These are phyloP conservation scores for Limonium bicolor DNA, from an alignment of 148 eudicot species.

Conservation along the genomic window DNA sequence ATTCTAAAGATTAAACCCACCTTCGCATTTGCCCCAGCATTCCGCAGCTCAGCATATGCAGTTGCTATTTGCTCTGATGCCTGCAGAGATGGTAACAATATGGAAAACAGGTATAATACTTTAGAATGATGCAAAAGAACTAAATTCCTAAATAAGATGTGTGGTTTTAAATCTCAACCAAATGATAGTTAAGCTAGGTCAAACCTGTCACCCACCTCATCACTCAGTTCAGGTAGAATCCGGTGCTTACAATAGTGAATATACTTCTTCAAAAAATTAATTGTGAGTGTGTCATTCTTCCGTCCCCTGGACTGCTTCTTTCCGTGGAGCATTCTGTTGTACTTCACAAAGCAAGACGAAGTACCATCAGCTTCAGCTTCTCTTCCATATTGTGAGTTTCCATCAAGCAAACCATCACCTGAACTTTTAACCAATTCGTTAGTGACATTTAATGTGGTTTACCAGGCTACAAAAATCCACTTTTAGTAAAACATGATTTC, in stretches of 20 bases:
- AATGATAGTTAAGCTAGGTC: not conserved
- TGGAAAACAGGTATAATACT: too few relatives aligned
- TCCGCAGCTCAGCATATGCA: conserved; percentile 94
- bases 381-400: conserved; percentile 38
- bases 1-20: conserved; percentile 22
- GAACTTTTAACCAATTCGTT: conserved; percentile 6
- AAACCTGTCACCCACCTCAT: conserved; percentile 49
- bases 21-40: conserved; percentile 74
- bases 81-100: conserved; percentile 49
- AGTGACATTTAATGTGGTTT: not conserved
- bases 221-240: conserved; percentile 89
- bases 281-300: conserved; percentile 66
- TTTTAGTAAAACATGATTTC: conserved; percentile 5
- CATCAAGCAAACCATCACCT: conserved; percentile 62
- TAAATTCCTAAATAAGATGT: too few relatives aligned
- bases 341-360: conserved; percentile 68
- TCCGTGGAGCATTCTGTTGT: conserved; percentile 86
- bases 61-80: conserved; percentile 93
- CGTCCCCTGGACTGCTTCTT: conserved; percentile 41
- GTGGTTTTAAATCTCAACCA: too few relatives aligned
- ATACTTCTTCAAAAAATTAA: conserved; percentile 89
- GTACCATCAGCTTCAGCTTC: conserved; percentile 63
- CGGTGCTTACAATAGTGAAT: conserved; percentile 94
- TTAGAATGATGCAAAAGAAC: too few relatives aligned
- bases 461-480: not conserved